Conservation (phyloP, 2,329 filamentous ascomycete genomes). For the Colletotrichum eleusines region DNA sequence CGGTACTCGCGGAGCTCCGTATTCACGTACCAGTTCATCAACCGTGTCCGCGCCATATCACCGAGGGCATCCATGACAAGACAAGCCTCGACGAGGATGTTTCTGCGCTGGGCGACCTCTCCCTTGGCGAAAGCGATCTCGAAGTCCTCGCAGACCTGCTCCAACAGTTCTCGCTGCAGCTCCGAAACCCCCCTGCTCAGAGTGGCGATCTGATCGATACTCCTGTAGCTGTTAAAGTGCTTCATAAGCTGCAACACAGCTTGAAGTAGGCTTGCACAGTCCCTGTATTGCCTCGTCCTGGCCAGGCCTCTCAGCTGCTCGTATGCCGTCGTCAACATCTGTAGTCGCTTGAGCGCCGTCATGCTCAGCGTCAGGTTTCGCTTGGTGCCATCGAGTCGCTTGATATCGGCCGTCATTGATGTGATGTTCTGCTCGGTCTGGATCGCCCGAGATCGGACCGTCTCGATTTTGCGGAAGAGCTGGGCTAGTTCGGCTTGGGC, state of each 20-base stretch:
- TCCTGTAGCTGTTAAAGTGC: constrained; percentile 97
- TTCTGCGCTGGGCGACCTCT: constrained; percentile 78
- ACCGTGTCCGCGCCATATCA: constrained; percentile 82
- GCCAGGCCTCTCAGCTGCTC: constrained; percentile 90
- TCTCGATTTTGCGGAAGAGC: constrained; percentile 95
- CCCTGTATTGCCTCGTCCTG: constrained; percentile 89
- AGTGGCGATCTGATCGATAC: constrained; percentile 96
- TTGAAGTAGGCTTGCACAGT: constrained; percentile 93
- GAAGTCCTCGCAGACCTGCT: constrained; percentile 99
- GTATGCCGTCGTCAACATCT: constrained; percentile 99
- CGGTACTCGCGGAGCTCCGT: constrained; percentile 95
- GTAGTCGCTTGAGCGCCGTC: constrained; percentile 95
- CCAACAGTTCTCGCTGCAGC: constrained; percentile 89
- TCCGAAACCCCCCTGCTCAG: constrained; percentile 94
- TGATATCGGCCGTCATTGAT: constrained; percentile 99
- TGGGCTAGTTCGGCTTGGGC: constrained; percentile 90
- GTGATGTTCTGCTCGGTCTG: constrained; percentile 97
- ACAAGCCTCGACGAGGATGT: constrained; percentile 86
- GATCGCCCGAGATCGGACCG: constrained; percentile 87
- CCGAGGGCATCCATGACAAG: constrained; percentile 95
- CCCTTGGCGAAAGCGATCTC: constrained; percentile 93
- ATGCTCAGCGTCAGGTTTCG: constrained; percentile 96
- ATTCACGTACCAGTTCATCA: constrained; percentile 98
- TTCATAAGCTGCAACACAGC: constrained; percentile 98
- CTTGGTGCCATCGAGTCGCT: constrained; percentile 95